These are phyloP conservation scores for Monilinia fructigena DNA, from an alignment of 2,329 filamentous ascomycete species.

Conservation along the genomic window DNA sequence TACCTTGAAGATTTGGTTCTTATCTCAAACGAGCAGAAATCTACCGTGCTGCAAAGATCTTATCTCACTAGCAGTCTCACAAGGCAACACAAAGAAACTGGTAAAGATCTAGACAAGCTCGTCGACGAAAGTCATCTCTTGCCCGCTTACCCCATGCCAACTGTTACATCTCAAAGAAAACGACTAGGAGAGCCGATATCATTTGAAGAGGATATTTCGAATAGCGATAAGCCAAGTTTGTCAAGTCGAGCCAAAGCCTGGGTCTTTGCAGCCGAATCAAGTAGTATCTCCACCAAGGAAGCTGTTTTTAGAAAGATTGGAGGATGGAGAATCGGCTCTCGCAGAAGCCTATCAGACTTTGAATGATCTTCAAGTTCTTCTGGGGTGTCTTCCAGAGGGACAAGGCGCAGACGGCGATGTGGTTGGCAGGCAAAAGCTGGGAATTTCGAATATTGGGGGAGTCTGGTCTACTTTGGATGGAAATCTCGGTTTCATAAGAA, in stretches of 20 bases:
- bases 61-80: slow-evolving; percentile 52
- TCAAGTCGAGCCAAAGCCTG: slow-evolving; percentile 53
- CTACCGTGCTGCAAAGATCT: slow-evolving; percentile 56
- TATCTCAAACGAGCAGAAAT: slow-evolving; percentile 56
- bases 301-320: slow-evolving; percentile 57
- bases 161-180: slow-evolving; percentile 31
- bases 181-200: slow-evolving; percentile 42
- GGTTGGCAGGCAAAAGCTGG: slow-evolving; percentile 7
- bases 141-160: slow-evolving; percentile 49
- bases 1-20: slow-evolving; percentile 55
- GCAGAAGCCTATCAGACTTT: slow-evolving; percentile 52
- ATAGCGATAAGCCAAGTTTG: slow-evolving; percentile 44
- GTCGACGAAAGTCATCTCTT: slow-evolving; percentile 63
- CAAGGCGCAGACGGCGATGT: slow-evolving; percentile 14
- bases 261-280: slow-evolving; percentile 59
- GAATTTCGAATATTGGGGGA: slow-evolving; percentile 25
- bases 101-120: slow-evolving; percentile 53
- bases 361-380: slow-evolving; percentile 49
- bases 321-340: slow-evolving; percentile 56
- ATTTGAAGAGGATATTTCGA: slow-evolving; percentile 47
- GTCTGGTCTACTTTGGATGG: slow-evolving; percentile 39
- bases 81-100: slow-evolving; percentile 52
- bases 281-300: slow-evolving; percentile 59
- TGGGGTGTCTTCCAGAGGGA: slow-evolving; percentile 41
- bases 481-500: slow-evolving; percentile 37